phyloP scores from a whole-genome alignment of 108 stramenopile genomes.

The Cyclostephanos tholiformis region DNA sequence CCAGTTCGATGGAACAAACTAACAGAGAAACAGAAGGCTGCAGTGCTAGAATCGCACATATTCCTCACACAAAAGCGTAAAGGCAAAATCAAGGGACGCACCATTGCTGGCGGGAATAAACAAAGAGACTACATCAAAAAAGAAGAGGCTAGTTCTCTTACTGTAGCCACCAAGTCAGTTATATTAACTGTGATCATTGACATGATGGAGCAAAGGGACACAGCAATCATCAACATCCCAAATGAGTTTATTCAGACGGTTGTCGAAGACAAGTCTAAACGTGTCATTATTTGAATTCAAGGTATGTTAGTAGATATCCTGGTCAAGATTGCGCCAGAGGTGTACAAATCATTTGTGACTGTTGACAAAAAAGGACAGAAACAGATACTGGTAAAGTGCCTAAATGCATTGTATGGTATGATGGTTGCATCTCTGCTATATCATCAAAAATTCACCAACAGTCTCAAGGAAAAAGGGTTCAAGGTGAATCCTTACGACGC shows the following conservation, averaged over 20 bases:
- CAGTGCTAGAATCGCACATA: no score
- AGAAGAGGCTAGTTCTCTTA: neutral
- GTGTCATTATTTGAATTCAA: conserved; percentile 1
- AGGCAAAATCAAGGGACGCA: neutral
- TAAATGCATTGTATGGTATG: neutral
- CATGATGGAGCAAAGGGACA: conserved; percentile 35
- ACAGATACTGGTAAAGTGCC: neutral
- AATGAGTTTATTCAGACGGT: conserved; percentile 35
- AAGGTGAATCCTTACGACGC: no score
- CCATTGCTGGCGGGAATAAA: neutral
- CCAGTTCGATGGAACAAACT: no score
- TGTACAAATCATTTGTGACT: conserved; percentile 11
- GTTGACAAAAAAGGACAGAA: neutral
- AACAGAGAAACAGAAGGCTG: no score
- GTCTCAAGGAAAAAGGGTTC: neutral
- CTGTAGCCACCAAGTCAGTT: neutral
- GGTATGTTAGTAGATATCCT: conserved; percentile 22
- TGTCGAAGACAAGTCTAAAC: conserved; percentile 14
- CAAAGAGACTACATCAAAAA: neutral
- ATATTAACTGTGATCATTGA: neutral
- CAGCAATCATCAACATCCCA: conserved; percentile 30
- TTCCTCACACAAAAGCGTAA: no score
- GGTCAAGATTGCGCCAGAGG: conserved; percentile 9
- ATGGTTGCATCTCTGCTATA: no score
- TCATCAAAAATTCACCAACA: neutral